These are phyloP conservation scores for Tolypocladium tropicale DNA, from an alignment of 2,329 filamentous ascomycete species.

Conservation along the genomic window DNA sequence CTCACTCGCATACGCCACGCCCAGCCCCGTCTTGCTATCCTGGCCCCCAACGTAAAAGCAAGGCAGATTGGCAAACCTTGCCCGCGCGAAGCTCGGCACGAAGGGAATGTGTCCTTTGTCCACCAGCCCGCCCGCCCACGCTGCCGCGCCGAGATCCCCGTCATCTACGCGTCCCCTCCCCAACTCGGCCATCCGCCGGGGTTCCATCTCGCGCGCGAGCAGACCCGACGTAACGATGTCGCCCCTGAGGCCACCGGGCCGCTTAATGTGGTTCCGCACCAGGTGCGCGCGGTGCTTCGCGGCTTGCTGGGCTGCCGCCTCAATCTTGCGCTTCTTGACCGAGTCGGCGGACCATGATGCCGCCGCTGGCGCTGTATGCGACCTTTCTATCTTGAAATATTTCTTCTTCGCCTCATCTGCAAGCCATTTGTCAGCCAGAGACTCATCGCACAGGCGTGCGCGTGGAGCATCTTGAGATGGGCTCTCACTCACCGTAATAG, in stretches of 20 bases:
- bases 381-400: constrained; percentile 58
- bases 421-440: not conserved
- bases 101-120: constrained; percentile 30
- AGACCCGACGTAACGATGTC: constrained; percentile 21
- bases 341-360: constrained; percentile 46
- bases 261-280: constrained; percentile 27
- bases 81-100: constrained; percentile 15
- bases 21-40: constrained; percentile 28
- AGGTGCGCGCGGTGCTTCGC: constrained; percentile 16
- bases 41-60: constrained; percentile 29
- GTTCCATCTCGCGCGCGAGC: constrained; percentile 16
- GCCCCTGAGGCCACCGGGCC: constrained; percentile 19
- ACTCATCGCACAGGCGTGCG: not conserved
- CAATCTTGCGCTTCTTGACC: constrained; percentile 44
- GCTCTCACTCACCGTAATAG: constrained; percentile 35
- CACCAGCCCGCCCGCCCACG: constrained; percentile 28
- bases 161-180: constrained; percentile 12
- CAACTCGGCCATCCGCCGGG: constrained; percentile 6
- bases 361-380: constrained; percentile 37
- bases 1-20: constrained; percentile 34
- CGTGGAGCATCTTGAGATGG: not conserved
- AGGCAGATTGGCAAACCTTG: constrained; percentile 22
- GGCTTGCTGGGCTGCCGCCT: constrained; percentile 24
- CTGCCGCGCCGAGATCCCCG: constrained; percentile 17
- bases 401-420: constrained; percentile 47